Conservation (phyloP, 306 rosid species). For the Bauhinia variegata region DNA sequence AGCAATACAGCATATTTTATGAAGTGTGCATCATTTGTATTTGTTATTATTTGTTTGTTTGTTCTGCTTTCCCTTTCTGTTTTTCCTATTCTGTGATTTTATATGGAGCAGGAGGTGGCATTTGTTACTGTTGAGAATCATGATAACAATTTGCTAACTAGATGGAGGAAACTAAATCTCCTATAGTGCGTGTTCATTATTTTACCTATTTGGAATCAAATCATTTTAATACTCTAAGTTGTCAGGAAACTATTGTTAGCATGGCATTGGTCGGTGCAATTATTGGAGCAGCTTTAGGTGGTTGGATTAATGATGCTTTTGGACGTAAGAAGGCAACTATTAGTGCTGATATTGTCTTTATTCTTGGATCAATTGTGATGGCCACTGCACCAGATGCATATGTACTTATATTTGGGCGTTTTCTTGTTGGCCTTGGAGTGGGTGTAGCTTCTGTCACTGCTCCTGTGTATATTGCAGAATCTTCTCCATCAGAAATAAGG, state of each 20-base stretch:
- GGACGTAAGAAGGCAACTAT: conserved; percentile 82
- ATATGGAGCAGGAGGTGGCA: background rate
- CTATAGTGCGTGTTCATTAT: background rate
- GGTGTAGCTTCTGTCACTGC: conserved; percentile 82
- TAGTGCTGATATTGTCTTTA: conserved; percentile 64
- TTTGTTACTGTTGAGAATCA: background rate
- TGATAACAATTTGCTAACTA: conserved; percentile 6
- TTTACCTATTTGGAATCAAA: background rate
- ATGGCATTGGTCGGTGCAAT: conserved; percentile 86
- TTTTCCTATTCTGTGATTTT: background rate
- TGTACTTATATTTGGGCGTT: conserved; percentile 73
- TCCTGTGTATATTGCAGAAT: conserved; percentile 84
- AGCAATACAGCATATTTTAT: background rate
- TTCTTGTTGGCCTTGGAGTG: conserved; percentile 71
- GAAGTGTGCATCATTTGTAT: background rate
- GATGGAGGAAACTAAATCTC: background rate
- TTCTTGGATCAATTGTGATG: conserved; percentile 67
- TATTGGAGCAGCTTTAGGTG: conserved; percentile 74
- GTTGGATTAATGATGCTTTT: conserved; percentile 76
- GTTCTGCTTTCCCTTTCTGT: background rate
- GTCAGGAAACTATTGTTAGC: conserved; percentile 79
- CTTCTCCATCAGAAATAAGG: conserved; percentile 82
- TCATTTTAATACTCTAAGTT: conserved; percentile 27
- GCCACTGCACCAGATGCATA: conserved; percentile 75
- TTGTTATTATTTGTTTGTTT: background rate